phyloP scores from a whole-genome alignment of 495 filamentous ascomycete species.

The Tricharina praecox region DNA sequence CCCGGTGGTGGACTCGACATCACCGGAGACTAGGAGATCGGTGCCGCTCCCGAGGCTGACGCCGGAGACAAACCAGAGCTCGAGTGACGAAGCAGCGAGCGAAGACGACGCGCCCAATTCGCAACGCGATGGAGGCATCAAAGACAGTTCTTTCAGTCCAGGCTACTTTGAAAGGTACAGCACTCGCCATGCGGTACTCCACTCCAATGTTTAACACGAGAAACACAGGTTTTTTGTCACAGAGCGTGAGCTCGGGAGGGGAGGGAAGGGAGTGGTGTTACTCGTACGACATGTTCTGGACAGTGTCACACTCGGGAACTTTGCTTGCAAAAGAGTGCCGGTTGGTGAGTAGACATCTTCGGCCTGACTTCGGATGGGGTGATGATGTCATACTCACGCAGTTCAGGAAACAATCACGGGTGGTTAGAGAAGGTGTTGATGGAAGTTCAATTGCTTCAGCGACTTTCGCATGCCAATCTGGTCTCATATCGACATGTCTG shows the following conservation, averaged over 20 bases:
- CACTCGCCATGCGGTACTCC: too few relatives aligned
- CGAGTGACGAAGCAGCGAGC: not conserved
- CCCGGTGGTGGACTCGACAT: not conserved
- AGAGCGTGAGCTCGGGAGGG: constrained; percentile 67
- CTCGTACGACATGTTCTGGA: constrained; percentile 83
- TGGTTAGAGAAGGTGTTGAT: constrained; percentile 90
- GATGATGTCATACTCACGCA: too few relatives aligned
- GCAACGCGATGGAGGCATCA: constrained; percentile 33
- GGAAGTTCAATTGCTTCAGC: constrained; percentile 82
- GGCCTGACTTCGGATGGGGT: too few relatives aligned
- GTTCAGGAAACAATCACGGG: constrained; percentile 63
- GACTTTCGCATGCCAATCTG: constrained; percentile 83
- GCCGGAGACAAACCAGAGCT: not conserved
- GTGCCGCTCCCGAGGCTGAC: not conserved
- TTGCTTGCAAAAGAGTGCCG: constrained; percentile 92
- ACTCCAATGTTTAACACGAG: too few relatives aligned
- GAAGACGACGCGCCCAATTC: not conserved
- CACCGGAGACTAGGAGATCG: not conserved
- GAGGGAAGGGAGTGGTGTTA: constrained; percentile 86
- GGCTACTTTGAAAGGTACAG: constrained; percentile 61
- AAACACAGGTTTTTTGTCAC: constrained; percentile 72
- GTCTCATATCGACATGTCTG: constrained; percentile 95
- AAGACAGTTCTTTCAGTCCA: constrained; percentile 62
- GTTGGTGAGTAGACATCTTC: constrained; percentile 40
- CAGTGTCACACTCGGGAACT: constrained; percentile 68